Evolutionary conservation across 257 asterid species (phyloP), one percentile per base, ranked within the genome.

Genomic region (Lavandula angustifolia): DNA sequence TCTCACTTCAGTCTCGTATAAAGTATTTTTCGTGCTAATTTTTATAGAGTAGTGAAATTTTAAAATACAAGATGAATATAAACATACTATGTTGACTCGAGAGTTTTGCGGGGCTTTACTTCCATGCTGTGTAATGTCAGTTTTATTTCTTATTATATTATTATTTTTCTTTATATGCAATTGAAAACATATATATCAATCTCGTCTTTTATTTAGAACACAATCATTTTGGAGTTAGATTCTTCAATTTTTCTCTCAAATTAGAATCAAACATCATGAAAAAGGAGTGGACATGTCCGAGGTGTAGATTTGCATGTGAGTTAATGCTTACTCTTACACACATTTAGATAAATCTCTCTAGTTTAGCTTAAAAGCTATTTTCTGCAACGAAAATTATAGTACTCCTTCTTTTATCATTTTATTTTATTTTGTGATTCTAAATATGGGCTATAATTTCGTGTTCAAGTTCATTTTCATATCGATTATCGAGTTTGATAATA

Each of bases 281-380:
- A 51, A 71, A 66, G 38, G 73, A 71, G 34, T 38, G 78, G 61
- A 37, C 68, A 47, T 75, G 80, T 40, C 71, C 78, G 48, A 71
- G 49, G 12, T 71, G 75, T 68, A 78, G 70, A 67, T 67, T 67
- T 71, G 71, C 70, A 71, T 67, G 83, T 78, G 46, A 78, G 83
- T 70, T 62, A 7, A 6, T 40, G 9, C n/a, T 40, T 8, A 37
- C 8, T 40, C n/a, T 12, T 4, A 40, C 10, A 1, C 4, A 6
- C 3, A 33, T 33, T 33, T 3, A 33, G 37, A 33, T 33, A 33
- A 3, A 33, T 33, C 4, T 1, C 3, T 33, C 0, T 6, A 22
- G 27, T 22, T 22, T 22, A 22, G 27, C 27, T 22, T 22, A 22
- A 22, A 2, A n/a, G n/a, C n/a, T n/a, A n/a, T n/a, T n/a, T n/a